Evolutionary conservation across 2,329 filamentous ascomycete species (phyloP), one percentile per base, ranked within the genome.

Genomic region (Trichoderma arundinaceum): DNA sequence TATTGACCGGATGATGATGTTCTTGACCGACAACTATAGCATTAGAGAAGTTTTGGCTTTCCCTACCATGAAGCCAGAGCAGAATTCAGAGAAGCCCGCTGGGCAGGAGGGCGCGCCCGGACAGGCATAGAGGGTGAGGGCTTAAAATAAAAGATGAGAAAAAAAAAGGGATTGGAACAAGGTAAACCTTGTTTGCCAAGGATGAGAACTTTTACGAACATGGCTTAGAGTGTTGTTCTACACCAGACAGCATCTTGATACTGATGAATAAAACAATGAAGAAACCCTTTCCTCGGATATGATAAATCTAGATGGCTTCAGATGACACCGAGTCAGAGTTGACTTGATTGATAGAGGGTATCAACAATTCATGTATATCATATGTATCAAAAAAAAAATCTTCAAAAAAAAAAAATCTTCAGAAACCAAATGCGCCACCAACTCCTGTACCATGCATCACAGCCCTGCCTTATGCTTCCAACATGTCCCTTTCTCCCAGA

Each of bases 1-100:
- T 70, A 95, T 97, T 71, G 94, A 98, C 82, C 89, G 94, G 67
- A 81, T 96, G 78, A 91, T 93, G 77, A 96, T 96, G 93, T 96
- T 96, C 86, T 81, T 98, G 78, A 97, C 94, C 56, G 88, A 98
- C 80, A 92, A 97, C 81, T 79, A 96, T 82, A 92, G 88, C 72
- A 99, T 99, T 78, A 94, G 95, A 80, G 95, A 99, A 80, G 94
- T 98, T 3, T 81, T 98, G 69, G 89, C 94, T 8, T 99, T 99
- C 88, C 95, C 95, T 10, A 94, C 97, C 82, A 97, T 99, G 92
- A 97, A 96, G 87, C 91, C 94, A 58, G 91, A 94, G 74, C 81
- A 84, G 67, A 78, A n/a, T 44, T 38, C 60, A 35, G 58, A 64
- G 7, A 61, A 49, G 46, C 53, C 59, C 15, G 53, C 22, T 51